These are phyloP conservation scores for Sequoiadendron giganteum DNA, from an alignment of 75 land plant species.

Conservation along the genomic window DNA sequence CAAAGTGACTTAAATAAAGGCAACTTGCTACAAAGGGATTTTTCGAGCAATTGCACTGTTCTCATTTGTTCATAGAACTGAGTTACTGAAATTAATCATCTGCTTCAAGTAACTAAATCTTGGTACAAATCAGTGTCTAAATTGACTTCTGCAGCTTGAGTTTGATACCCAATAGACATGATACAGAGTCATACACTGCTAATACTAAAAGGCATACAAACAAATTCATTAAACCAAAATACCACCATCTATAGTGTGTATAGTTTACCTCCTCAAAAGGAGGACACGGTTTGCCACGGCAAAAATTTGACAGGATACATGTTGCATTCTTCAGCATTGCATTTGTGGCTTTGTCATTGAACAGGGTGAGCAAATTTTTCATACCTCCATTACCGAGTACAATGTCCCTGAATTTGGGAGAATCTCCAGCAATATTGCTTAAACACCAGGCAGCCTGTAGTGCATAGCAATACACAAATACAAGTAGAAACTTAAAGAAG, in stretches of 20 bases:
- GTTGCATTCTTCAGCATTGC: conserved; percentile 32
- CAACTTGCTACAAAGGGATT: neutral
- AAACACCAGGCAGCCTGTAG: conserved; percentile 30
- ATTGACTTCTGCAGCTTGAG: too few relatives aligned
- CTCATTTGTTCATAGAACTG: neutral
- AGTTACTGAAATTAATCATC: neutral
- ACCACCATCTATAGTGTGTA: neutral
- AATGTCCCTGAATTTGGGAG: conserved; percentile 23
- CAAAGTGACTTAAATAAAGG: neutral
- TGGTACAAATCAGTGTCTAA: too few relatives aligned
- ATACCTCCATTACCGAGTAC: conserved; percentile 26
- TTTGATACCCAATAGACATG: too few relatives aligned
- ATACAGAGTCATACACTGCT: neutral
- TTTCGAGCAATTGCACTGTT: too few relatives aligned
- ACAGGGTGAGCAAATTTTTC: conserved; percentile 20
- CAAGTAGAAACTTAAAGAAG: neutral
- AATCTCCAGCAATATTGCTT: conserved; percentile 36
- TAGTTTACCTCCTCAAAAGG: conserved; percentile 39
- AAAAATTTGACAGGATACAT: conserved; percentile 47
- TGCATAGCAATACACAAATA: neutral
- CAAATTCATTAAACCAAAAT: neutral
- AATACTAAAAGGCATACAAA: neutral
- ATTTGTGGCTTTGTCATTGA: conserved; percentile 11
- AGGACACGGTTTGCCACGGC: conserved; percentile 46
- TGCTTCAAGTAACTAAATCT: neutral